Conservation (phyloP, 1,139 yeast species). For the Scheffersomyces segobiensis region DNA sequence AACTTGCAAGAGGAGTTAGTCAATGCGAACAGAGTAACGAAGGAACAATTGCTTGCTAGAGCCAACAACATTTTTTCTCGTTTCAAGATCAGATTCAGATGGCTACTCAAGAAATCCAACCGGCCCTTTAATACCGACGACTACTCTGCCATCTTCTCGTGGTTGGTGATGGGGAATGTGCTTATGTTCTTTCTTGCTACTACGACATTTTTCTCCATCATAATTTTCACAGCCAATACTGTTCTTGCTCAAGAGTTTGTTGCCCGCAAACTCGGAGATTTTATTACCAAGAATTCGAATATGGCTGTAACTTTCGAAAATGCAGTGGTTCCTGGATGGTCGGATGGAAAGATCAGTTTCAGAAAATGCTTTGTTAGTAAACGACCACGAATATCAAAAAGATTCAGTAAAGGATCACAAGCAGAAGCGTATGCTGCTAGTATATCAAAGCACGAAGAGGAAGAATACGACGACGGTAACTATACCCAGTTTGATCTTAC, state of each 20-base stretch:
- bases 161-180: conserved; percentile 87
- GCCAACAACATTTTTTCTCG: conserved; percentile 54
- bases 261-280: conserved; percentile 77
- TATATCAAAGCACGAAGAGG: conserved; percentile 24
- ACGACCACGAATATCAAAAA: conserved; percentile 62
- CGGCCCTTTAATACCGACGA: conserved; percentile 86
- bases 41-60: conserved; percentile 53
- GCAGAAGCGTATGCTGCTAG: conserved; percentile 59
- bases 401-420: conserved; percentile 72
- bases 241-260: conserved; percentile 89
- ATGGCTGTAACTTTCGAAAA: conserved; percentile 85
- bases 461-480: conserved; percentile 76
- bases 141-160: conserved; percentile 82
- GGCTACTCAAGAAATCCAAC: conserved; percentile 59
- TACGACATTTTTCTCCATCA: conserved; percentile 81
- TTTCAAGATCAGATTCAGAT: conserved; percentile 58
- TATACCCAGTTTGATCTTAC: conserved; percentile 94
- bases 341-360: conserved; percentile 81
- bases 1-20: background rate
- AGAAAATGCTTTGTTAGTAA: conserved; percentile 84
- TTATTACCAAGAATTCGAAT: conserved; percentile 83
- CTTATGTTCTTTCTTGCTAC: conserved; percentile 79
- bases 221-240: conserved; percentile 78
- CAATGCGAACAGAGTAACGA: conserved; percentile 20
- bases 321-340: conserved; percentile 96